Base-by-base conservation (phyloP, 164 flowering plant genomes). In the Aristolochia fimbriata region DNA sequence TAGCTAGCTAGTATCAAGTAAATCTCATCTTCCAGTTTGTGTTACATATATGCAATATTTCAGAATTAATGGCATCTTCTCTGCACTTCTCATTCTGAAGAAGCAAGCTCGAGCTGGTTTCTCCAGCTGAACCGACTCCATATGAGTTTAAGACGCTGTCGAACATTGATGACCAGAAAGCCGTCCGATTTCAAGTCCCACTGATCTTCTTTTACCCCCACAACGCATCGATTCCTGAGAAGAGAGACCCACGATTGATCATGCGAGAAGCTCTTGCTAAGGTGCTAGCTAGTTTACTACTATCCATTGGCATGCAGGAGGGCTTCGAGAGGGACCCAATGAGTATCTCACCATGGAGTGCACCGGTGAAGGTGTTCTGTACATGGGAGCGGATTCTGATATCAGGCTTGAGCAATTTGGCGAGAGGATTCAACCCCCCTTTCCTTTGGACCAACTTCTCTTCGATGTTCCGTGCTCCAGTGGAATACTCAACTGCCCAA, bases 391-490 rank as follows among this genome's bases (percentile, higher is more conserved):
- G 4, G 70, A 71, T 30, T 67, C 74, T 0, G 60, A 67, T 31
- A 58, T 64, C 10, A 53, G 20, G 55, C 59, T 78, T 6, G 31
- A 63, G 37, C 52, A 78, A 37, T 70, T 76, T 54, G 73, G 76
- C 4, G 69, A 73, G 30, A 62, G 57, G 0, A 76, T 73, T 47
- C 65, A 57, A 30, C 82, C 78, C 25, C 79, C 82, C 4, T 76
- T 78, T 51, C 79, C 76, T 30, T 52, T 65, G 47, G 76, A 78
- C 49, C 70, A 72, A 33, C 71, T 77, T 20, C 69, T 77, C 24
- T 72, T 15, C 37, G 71, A 74, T 27, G 76, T 77, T 22, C 76
- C 76, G 13, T 78, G 76, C n/a, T 75, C 72, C 30, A 60, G n/a
- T 3, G 71, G 62, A 10, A 64, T 77, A 19, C 55, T 70, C 19